Percentiles rank a stretch among this genome's conserved stretches.
Evolutionary conservation across 305 asterid species (phyloP).

Genomic region (Solanum hybrid): DNA sequence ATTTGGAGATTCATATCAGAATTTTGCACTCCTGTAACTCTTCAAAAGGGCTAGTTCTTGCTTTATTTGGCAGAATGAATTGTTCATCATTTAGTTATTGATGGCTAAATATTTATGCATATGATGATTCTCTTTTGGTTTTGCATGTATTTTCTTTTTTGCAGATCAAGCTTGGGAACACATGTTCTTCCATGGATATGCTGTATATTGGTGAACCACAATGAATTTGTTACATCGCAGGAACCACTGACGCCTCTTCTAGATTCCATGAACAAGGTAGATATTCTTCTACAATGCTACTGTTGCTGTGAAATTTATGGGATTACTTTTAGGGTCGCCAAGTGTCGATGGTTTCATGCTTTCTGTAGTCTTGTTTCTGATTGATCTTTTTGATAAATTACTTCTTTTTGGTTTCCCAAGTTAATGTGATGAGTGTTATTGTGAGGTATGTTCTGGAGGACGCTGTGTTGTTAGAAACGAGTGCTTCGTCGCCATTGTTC

Average conservation of each 20-base stretch:
- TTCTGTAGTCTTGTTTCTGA: neutral
- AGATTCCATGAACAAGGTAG: slow-evolving; percentile 70
- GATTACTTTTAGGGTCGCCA: neutral
- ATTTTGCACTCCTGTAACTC: neutral
- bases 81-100: neutral
- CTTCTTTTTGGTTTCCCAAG: neutral
- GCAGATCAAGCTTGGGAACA: slow-evolving; percentile 47
- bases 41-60: neutral
- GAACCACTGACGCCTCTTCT: slow-evolving; percentile 52
- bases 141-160: neutral
- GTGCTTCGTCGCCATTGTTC: neutral
- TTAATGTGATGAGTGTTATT: neutral
- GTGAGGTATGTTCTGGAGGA: neutral
- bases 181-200: slow-evolving; percentile 78
- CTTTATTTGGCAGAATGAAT: neutral
- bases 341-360: neutral
- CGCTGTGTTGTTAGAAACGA: neutral
- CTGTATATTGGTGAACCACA: slow-evolving; percentile 57
- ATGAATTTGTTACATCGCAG: slow-evolving; percentile 42
- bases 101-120: neutral
- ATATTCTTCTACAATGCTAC: neutral
- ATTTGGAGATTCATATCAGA: neutral
- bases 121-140: neutral
- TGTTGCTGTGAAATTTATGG: neutral
- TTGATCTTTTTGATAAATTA: neutral